Base-by-base conservation (phyloP, 1,139 yeast species). In the Pichia kudriavzevii region DNA sequence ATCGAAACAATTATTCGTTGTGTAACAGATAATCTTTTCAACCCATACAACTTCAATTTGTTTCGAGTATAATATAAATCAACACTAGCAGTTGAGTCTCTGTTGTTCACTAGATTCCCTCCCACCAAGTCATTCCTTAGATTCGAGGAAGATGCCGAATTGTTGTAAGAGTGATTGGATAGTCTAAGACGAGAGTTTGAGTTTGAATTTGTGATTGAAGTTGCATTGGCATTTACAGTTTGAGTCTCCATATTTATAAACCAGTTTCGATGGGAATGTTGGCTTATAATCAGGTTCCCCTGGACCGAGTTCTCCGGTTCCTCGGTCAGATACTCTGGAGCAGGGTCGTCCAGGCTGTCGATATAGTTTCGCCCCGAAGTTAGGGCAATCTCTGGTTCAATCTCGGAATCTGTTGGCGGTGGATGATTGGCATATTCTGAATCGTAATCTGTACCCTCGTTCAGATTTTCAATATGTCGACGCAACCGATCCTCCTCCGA, bases 1-100 rank as follows among this genome's bases (percentile, higher is more conserved):
- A 73, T 59, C 0, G 91, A 83, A 42, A 87, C 66, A 8, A 82
- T 68, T 45, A 82, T 70, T 52, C 83, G 94, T 48, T 83, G 88
- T 42, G 77, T 66, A 2, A 93, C 84, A 46, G 79, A 79, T 39
- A 84, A 63, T 41, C 80, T 71, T 47, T 73, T 74, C 36, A 79
- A 61, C 0, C 88, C 88, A 28, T 79, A 57, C 28, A 64, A 63
- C 50, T 79, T 79, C 32, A 79, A 58, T 22, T 58, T 52, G 23
- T 52, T 49, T 30, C 50, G 43, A 29, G 55, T 56, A 15, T 31
- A 32, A 21, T 52, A 51, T 16, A 53, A 33, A 26, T 50, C 51
- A 19, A 44, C 44, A 14, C 49, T 45, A 7, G 57, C 53, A 2
- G 51, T 50, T n/a, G 56, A 50, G n/a, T n/a, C n/a, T n/a, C n/a